phyloP scores from a whole-genome alignment of 305 asterid genomes.

The Plantago rigida region DNA sequence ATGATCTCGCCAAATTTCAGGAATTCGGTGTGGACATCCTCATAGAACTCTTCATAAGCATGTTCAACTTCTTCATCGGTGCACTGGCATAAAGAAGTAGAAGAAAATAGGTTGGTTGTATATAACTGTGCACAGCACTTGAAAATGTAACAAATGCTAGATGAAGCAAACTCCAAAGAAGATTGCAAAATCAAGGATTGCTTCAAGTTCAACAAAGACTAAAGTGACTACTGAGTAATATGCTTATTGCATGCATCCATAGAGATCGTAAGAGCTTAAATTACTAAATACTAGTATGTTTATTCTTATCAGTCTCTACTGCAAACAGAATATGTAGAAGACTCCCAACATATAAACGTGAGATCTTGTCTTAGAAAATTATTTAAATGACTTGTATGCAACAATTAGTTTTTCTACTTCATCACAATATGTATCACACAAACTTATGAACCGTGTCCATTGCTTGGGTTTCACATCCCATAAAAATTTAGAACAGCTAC shows the following conservation, averaged over 20 bases:
- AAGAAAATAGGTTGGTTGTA: slow-evolving; percentile 32
- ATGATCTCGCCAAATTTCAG: slow-evolving; percentile 88
- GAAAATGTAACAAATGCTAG: slow-evolving; percentile 10
- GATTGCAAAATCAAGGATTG: slow-evolving; percentile 6
- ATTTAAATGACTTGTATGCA: too few relatives aligned
- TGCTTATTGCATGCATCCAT: slow-evolving; percentile 1
- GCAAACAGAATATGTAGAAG: too few relatives aligned
- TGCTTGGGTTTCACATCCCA: too few relatives aligned
- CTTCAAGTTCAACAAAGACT: slow-evolving; percentile 4
- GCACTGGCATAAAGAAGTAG: slow-evolving; percentile 46
- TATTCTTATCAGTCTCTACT: background rate
- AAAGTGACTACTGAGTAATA: background rate
- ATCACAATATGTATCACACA: too few relatives aligned
- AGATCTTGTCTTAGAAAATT: too few relatives aligned
- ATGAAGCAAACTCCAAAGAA: slow-evolving; percentile 20
- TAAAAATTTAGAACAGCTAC: too few relatives aligned
- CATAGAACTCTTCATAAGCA: slow-evolving; percentile 88
- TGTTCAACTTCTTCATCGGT: slow-evolving; percentile 87
- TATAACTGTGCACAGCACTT: slow-evolving; percentile 24
- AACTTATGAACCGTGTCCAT: too few relatives aligned
- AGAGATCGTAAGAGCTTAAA: background rate
- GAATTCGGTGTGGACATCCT: slow-evolving; percentile 95
- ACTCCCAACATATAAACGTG: too few relatives aligned
- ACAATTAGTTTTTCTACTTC: too few relatives aligned
- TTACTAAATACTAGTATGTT: background rate